Conservation (phyloP, 306 rosid genomes). For the Benincasa hispida region DNA sequence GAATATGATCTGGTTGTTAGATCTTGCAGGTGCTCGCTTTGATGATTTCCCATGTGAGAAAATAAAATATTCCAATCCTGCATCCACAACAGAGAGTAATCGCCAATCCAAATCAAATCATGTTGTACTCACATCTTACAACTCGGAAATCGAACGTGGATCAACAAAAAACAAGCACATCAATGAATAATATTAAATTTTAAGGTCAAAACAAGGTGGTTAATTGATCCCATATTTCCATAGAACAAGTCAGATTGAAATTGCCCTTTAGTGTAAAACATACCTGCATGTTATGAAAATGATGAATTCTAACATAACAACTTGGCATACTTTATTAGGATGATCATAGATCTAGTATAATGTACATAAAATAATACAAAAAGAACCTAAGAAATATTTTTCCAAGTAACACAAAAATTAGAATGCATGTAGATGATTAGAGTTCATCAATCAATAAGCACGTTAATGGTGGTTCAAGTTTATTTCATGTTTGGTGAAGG, state of each 20-base stretch:
- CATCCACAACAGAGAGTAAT: not conserved
- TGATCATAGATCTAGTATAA: not conserved
- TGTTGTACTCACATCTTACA: not conserved
- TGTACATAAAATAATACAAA: not conserved
- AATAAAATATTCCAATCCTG: not conserved
- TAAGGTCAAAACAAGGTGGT: constrained; percentile 14
- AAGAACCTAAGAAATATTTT: too few species aligned
- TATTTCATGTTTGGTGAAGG: too few species aligned
- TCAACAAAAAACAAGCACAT: constrained; percentile 11
- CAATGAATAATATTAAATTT: not conserved
- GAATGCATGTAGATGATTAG: not conserved
- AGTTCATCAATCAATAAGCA: not conserved
- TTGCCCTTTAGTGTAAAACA: not conserved
- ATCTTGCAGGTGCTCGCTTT: not conserved
- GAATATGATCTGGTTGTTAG: not conserved
- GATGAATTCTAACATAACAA: not conserved
- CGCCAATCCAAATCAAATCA: not conserved
- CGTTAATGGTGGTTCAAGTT: too few species aligned
- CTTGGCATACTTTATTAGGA: not conserved
- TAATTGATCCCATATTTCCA: constrained; percentile 12
- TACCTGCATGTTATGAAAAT: not conserved
- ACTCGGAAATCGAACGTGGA: not conserved
- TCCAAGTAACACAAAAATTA: too few species aligned
- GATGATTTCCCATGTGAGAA: not conserved
- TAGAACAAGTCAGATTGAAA: not conserved